Evolutionary conservation across 2,329 filamentous ascomycete species (phyloP).

Genomic region (Colletotrichum navitas): DNA sequence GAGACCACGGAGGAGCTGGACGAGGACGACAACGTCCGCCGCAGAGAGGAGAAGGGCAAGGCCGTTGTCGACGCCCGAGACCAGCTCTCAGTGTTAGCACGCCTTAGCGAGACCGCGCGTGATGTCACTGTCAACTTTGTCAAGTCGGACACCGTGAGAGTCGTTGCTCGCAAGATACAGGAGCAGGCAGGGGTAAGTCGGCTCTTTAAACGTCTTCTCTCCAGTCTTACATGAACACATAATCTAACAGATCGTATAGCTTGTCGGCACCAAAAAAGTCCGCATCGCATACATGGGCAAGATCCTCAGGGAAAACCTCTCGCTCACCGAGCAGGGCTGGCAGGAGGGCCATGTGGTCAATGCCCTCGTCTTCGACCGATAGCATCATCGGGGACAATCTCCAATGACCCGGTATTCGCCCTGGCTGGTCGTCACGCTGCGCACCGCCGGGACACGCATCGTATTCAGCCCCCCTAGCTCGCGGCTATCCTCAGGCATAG

Average conservation of each 20-base stretch:
- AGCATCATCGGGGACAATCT: conserved; percentile 44
- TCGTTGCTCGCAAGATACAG: conserved; percentile 72
- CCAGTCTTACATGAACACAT: too few species aligned
- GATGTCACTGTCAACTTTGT: conserved; percentile 71
- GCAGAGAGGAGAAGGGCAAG: conserved; percentile 72
- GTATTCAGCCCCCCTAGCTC: background rate
- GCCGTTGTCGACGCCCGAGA: conserved; percentile 65
- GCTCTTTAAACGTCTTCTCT: background rate
- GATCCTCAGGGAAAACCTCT: conserved; percentile 76
- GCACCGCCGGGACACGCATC: background rate
- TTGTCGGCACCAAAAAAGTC: conserved; percentile 70
- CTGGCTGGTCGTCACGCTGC: background rate
- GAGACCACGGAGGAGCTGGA: conserved; percentile 47
- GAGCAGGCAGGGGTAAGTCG: conserved; percentile 72
- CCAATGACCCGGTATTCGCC: conserved; percentile 5
- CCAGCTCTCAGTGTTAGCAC: conserved; percentile 68
- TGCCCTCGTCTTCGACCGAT: conserved; percentile 74
- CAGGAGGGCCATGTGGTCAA: conserved; percentile 81
- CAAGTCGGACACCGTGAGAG: conserved; percentile 73
- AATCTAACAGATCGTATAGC: conserved; percentile 54
- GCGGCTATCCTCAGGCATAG: background rate
- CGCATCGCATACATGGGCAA: conserved; percentile 85
- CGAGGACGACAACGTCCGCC: conserved; percentile 54
- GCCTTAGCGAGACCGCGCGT: conserved; percentile 75
- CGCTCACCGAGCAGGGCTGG: conserved; percentile 80